A percentile compares a stretch with the other conserved stretches of the same genome.
phyloP scores from a whole-genome alignment of 768 basidiomycete species.

The Pleurotus eryngii region DNA sequence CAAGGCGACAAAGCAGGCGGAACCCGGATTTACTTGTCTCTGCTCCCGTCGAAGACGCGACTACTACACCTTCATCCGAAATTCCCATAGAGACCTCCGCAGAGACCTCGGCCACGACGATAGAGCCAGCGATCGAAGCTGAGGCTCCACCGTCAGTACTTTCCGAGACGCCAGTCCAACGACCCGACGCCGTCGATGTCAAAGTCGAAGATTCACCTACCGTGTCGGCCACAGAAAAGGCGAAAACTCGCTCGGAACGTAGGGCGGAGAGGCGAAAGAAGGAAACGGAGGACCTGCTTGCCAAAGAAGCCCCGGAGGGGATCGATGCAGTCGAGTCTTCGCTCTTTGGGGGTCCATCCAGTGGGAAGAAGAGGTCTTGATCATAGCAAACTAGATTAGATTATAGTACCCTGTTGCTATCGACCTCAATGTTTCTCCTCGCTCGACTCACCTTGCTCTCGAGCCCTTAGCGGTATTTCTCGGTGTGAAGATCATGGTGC shows the following conservation, averaged over 20 bases:
- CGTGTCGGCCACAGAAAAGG: background rate
- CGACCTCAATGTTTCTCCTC: too few species aligned
- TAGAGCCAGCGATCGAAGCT: background rate
- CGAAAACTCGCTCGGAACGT: background rate
- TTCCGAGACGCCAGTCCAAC: background rate
- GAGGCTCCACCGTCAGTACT: background rate
- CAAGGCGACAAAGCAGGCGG: slow-evolving; percentile 4
- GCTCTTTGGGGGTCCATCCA: background rate
- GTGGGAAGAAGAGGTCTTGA: background rate
- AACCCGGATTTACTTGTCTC: background rate
- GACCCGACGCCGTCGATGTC: too few species aligned
- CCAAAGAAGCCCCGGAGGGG: slow-evolving; percentile 12
- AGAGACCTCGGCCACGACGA: background rate
- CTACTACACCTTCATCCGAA: background rate
- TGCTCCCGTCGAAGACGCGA: background rate
- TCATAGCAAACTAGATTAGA: background rate
- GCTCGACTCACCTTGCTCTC: too few species aligned
- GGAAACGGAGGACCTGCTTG: slow-evolving; percentile 13
- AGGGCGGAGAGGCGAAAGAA: background rate
- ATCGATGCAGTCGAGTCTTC: slow-evolving; percentile 3
- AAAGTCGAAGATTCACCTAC: background rate
- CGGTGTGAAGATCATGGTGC: too few species aligned
- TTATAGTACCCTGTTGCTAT: background rate
- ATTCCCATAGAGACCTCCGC: background rate
- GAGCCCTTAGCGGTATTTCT: too few species aligned